Evolutionary conservation across 495 filamentous ascomycete genomes (phyloP).

Genomic region (Penicilliopsis zonata): DNA sequence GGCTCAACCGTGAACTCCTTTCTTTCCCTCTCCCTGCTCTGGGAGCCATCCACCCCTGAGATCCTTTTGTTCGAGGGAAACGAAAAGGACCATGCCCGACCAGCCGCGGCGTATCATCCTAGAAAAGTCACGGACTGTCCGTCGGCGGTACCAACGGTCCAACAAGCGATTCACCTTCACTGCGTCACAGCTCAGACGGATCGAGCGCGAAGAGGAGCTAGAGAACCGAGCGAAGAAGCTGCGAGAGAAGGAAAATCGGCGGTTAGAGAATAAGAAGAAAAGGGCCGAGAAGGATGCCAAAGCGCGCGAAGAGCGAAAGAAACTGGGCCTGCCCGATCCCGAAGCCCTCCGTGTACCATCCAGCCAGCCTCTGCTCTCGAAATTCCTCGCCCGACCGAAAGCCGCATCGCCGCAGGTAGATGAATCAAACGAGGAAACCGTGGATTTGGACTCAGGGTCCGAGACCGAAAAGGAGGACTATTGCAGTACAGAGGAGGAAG

Average conservation of each 20-base stretch:
- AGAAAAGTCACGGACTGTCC: slow-evolving; percentile 32
- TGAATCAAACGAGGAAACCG: background rate
- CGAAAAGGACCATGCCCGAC: slow-evolving; percentile 29
- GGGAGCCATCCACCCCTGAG: no score
- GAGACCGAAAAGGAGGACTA: slow-evolving; percentile 1
- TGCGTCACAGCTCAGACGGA: slow-evolving; percentile 26
- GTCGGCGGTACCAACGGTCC: slow-evolving; percentile 35
- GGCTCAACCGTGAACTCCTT: no score
- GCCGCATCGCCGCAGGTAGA: background rate
- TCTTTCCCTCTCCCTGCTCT: no score
- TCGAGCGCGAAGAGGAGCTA: slow-evolving; percentile 33
- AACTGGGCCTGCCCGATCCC: slow-evolving; percentile 31
- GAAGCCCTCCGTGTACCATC: slow-evolving; percentile 25
- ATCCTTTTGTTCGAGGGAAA: no score
- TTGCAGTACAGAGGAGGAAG: no score
- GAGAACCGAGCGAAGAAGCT: slow-evolving; percentile 27
- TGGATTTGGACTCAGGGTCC: slow-evolving; percentile 1
- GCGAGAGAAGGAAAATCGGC: slow-evolving; percentile 28
- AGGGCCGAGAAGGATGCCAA: slow-evolving; percentile 30
- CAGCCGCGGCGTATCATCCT: slow-evolving; percentile 28
- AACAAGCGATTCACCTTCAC: slow-evolving; percentile 31
- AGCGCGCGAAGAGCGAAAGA: slow-evolving; percentile 29
- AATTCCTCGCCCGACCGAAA: slow-evolving; percentile 21
- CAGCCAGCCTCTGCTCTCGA: slow-evolving; percentile 35
- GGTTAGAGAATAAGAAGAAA: slow-evolving; percentile 30